Percentiles rank a stretch among this genome's conserved stretches.
These are phyloP conservation scores for Withania somnifera DNA, from an alignment of 305 asterid species.

Conservation along the genomic window DNA sequence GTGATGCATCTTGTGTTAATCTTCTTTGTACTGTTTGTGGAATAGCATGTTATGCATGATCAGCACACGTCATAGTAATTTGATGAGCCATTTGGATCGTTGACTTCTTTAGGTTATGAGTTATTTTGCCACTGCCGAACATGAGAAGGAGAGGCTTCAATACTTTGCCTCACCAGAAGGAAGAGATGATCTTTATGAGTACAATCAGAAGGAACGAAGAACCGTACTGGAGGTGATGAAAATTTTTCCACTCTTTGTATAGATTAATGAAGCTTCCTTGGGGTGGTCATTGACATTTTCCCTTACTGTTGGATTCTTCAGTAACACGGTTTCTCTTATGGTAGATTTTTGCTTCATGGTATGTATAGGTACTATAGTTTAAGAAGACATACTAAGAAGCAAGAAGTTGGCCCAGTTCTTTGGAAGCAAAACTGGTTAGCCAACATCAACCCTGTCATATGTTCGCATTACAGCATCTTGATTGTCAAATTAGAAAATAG, in stretches of 20 bases:
- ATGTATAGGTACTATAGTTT: constrained; percentile 6
- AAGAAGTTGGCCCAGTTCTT: constrained; percentile 8
- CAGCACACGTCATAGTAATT: not conserved
- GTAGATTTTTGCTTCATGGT: not conserved
- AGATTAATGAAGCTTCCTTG: not conserved
- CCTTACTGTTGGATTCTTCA: not conserved
- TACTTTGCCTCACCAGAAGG: constrained; percentile 91
- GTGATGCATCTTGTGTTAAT: not conserved
- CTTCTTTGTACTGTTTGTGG: not conserved
- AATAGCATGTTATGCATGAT: not conserved
- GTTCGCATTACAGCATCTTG: not conserved
- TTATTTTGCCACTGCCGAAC: constrained; percentile 73
- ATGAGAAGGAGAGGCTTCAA: constrained; percentile 84
- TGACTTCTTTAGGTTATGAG: constrained; percentile 61
- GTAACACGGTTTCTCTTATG: not conserved
- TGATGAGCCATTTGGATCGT: not conserved
- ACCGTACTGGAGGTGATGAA: constrained; percentile 76
- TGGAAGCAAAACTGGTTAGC: not conserved
- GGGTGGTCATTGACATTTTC: not conserved
- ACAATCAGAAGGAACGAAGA: constrained; percentile 86
- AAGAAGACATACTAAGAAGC: constrained; percentile 2
- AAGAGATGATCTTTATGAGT: constrained; percentile 85
- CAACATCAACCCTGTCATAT: not conserved
- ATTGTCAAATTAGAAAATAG: not conserved
- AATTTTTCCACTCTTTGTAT: constrained; percentile 3